Evolutionary conservation across 2,329 filamentous ascomycete genomes (phyloP), one percentile per base, ranked within the genome.

Genomic region (Trichophaea hybrida): DNA sequence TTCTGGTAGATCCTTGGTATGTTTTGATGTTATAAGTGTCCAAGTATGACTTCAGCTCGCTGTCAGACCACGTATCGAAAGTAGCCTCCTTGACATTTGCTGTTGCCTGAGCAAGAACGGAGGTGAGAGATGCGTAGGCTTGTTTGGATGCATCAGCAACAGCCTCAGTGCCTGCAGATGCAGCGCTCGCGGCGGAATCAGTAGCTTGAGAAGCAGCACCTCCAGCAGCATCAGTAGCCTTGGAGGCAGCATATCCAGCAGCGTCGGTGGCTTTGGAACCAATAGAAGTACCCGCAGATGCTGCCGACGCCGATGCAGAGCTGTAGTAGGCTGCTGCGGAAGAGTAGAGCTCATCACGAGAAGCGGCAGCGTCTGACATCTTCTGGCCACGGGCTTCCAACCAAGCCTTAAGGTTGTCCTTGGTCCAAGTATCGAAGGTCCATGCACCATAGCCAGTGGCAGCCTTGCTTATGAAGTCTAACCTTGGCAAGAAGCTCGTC

Each of bases 381-480:
- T 84, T 76, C 59, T 75, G 69, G 56, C 76, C 76, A 65, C 76
- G 71, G 2, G 72, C 72, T 49, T 74, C 73, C 8, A 79, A 68
- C 62, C 76, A 79, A 62, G 75, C 75, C 75, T 82, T 83, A 51
- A 91, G 72, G 68, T 86, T 85, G 2, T 88, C 83, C 56, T 78
- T 76, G 43, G 81, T 85, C 72, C 85, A 82, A 63, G 88, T 87
- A 66, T 90, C 85, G 70, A 88, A 89, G 13, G 83, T 88, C 85
- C 86, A 90, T 2, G 83, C 80, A 61, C 75, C 84, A 75, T 80
- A 87, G 15, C 80, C 82, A 52, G 76, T 76, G 6, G 81, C 77
- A 51, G 83, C 84, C 73, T 85, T 84, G 82, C 32, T 80, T 76
- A 70, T 88, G 76, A 68, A 85, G 80, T 67, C 86, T 81, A n/a